phyloP scores from a whole-genome alignment of 306 rosid species.

The Canavalia ensiformis region DNA sequence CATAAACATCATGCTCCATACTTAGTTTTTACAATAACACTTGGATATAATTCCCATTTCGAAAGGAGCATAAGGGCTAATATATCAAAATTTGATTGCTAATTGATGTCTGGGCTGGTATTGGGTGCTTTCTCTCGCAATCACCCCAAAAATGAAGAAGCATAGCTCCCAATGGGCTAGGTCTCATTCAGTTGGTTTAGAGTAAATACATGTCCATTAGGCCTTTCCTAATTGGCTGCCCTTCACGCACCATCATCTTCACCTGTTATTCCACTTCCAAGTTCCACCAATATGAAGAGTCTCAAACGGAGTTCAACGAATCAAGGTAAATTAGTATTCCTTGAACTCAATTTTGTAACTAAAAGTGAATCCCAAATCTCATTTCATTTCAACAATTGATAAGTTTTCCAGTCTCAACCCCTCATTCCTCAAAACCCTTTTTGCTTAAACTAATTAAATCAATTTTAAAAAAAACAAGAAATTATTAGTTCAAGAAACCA shows the following conservation, averaged over 20 bases:
- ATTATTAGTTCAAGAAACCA: background rate
- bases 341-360: background rate
- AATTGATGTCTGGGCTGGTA: constrained; percentile 36
- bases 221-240: background rate
- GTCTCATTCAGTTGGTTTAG: constrained; percentile 21
- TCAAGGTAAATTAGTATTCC: constrained; percentile 4
- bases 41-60: constrained; percentile 17
- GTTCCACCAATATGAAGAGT: background rate
- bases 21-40: background rate
- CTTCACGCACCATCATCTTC: constrained; percentile 26
- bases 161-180: background rate
- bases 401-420: background rate
- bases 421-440: constrained; percentile 2
- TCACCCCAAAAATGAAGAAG: constrained; percentile 8
- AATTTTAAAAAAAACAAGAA: background rate
- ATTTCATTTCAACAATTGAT: constrained; percentile 9
- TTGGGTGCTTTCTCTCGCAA: constrained; percentile 31
- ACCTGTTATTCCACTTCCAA: background rate
- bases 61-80: constrained; percentile 44
- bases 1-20: background rate
- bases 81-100: constrained; percentile 24
- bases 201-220: background rate
- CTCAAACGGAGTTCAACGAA: background rate
- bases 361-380: background rate
- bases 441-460: constrained; percentile 6